Conservation (phyloP, 805 yeast genomes). For the Wickerhamiella occidentalis region DNA sequence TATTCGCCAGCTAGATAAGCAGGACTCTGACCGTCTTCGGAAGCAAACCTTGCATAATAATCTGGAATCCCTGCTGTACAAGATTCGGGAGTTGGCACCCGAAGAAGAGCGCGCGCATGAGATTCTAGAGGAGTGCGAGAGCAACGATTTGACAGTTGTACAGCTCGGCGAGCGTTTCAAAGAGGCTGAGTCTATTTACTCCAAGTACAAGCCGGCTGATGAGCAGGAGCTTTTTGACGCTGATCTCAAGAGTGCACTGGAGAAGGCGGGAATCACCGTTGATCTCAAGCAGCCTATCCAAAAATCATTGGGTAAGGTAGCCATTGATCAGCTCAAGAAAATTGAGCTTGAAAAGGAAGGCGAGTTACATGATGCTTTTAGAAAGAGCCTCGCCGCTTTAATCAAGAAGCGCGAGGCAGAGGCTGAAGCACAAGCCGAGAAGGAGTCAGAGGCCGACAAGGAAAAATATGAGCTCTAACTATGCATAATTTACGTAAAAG, state of each 20-base stretch:
- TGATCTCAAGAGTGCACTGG: slow-evolving; percentile 1
- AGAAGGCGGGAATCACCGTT: not conserved
- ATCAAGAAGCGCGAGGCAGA: slow-evolving; percentile 3
- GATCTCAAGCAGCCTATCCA: not conserved
- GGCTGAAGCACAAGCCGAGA: not conserved
- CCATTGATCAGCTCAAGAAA: slow-evolving; percentile 9
- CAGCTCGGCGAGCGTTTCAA: slow-evolving; percentile 16
- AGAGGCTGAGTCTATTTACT: slow-evolving; percentile 15
- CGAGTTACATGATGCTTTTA: slow-evolving; percentile 3
- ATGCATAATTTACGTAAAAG: not conserved
- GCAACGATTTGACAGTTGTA: slow-evolving; percentile 12
- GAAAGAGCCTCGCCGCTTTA: not conserved
- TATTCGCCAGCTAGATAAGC: slow-evolving; percentile 39
- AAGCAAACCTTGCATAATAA: slow-evolving; percentile 51
- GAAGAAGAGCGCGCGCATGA: slow-evolving; percentile 13
- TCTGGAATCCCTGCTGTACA: slow-evolving; percentile 64
- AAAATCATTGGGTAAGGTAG: not conserved
- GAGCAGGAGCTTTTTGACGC: slow-evolving; percentile 4
- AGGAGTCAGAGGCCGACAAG: not conserved
- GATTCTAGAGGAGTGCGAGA: slow-evolving; percentile 19
- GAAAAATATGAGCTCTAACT: not conserved
- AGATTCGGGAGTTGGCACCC: slow-evolving; percentile 37
- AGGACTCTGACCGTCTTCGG: slow-evolving; percentile 43
- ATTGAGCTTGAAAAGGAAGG: not conserved
- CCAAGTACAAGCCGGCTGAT: slow-evolving; percentile 3